These are phyloP conservation scores for Lasiodiplodia theobromae DNA, from an alignment of 2,329 filamentous ascomycete genomes.

Conservation along the genomic window DNA sequence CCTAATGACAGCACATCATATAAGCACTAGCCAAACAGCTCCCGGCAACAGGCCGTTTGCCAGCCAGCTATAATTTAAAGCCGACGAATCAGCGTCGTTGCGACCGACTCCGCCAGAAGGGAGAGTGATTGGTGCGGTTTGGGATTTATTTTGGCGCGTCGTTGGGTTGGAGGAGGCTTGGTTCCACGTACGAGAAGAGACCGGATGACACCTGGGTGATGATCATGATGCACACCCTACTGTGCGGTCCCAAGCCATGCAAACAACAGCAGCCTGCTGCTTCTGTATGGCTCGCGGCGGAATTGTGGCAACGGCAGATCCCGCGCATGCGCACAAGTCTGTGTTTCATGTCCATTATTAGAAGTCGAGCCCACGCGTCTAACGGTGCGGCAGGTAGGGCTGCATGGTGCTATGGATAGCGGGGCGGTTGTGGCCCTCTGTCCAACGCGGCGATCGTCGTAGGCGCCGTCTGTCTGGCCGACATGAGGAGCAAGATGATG, in stretches of 20 bases:
- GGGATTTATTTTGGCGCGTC: constrained; percentile 26
- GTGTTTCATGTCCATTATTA: constrained; percentile 26
- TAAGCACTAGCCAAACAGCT: constrained; percentile 19
- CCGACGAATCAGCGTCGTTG: constrained; percentile 14
- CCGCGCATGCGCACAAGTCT: constrained; percentile 21
- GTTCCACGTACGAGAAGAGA: constrained; percentile 19
- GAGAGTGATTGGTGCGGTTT: constrained; percentile 18
- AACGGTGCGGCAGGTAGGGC: constrained; percentile 26
- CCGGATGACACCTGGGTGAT: constrained; percentile 1
- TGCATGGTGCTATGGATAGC: constrained; percentile 21
- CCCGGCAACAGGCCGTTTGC: constrained; percentile 19
- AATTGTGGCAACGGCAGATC: constrained; percentile 18
- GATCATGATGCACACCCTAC: constrained; percentile 1
- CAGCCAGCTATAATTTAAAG: constrained; percentile 1
- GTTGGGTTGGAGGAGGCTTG: not conserved
- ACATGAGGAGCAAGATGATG: constrained; percentile 8
- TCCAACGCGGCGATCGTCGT: constrained; percentile 14
- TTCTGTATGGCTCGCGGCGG: constrained; percentile 1
- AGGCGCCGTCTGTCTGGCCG: constrained; percentile 2
- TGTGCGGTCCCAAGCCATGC: constrained; percentile 2
- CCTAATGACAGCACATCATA: constrained; percentile 24
- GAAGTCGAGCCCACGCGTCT: constrained; percentile 25
- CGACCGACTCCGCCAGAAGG: not conserved
- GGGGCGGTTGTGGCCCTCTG: constrained; percentile 9
- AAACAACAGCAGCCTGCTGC: constrained; percentile 4